phyloP scores from a whole-genome alignment of 2,329 filamentous ascomycete genomes.

The Phyllosticta citriasiana region DNA sequence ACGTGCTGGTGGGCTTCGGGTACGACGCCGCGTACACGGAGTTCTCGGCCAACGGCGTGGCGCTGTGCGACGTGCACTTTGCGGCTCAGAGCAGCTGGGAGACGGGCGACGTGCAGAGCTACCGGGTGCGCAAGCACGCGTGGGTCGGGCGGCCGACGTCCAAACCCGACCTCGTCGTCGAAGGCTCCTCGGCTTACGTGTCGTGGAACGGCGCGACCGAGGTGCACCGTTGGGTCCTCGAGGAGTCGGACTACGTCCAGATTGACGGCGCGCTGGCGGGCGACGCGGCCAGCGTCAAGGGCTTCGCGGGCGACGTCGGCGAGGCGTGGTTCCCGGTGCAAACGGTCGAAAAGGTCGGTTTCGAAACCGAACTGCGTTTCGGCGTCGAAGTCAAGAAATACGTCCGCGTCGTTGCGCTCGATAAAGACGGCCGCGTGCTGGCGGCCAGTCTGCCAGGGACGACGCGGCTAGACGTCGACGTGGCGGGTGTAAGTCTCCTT shows the following conservation, averaged over 20 bases:
- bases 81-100: slow-evolving; percentile 15
- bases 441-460: slow-evolving; percentile 1
- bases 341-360: slow-evolving; percentile 11
- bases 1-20: slow-evolving; percentile 42
- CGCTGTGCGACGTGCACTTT: slow-evolving; percentile 35
- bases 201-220: slow-evolving; percentile 22
- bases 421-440: slow-evolving; percentile 7
- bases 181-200: slow-evolving; percentile 14
- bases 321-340: slow-evolving; percentile 7
- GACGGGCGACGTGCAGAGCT: slow-evolving; percentile 24
- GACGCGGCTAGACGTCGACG: not conserved
- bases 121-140: slow-evolving; percentile 24
- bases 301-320: not conserved
- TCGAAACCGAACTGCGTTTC: slow-evolving; percentile 13
- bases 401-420: slow-evolving; percentile 11
- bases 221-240: slow-evolving; percentile 19
- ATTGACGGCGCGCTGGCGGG: slow-evolving; percentile 6
- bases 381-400: slow-evolving; percentile 1
- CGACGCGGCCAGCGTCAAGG: slow-evolving; percentile 16
- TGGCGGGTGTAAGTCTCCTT: not conserved
- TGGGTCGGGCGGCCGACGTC: slow-evolving; percentile 17
- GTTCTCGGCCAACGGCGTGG: slow-evolving; percentile 29
- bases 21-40: slow-evolving; percentile 42
- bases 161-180: slow-evolving; percentile 14
- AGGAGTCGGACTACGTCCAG: slow-evolving; percentile 14